Base-by-base conservation (phyloP, 371 early-diverging fungal genomes). In the Nosema granulosis region DNA sequence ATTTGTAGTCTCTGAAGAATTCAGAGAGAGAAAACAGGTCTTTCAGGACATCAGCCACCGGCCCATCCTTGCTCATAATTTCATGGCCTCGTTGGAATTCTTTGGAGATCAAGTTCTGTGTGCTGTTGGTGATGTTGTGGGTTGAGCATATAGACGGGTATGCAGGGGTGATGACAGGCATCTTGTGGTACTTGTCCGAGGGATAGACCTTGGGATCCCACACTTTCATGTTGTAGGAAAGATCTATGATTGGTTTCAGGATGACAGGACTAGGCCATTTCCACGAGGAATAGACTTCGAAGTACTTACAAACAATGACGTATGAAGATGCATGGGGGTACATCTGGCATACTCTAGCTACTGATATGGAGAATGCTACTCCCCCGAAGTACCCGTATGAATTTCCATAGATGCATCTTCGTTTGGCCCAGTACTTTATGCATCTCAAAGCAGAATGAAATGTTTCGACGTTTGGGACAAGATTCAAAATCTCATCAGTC, bases 91-190 rank as follows among this genome's bases (percentile, higher is more conserved):
- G 34, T n/a, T 31, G 3, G 66, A 96, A 90, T 87, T 96, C 96
- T 28, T 88, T 87, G 20, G 88, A 89, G 80, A 94, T 92, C 22
- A 95, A 89, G 1, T 78, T 81, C 32, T 89, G 88, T 0, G 99
- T 97, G 0, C 95, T 94, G 49, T 86, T 86, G 0, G 92, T 91
- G 11, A 99, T 94, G 80, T 97, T 99, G 86, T 96, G 97, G 0
- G 99, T 99, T 0, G 97, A 89, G 83, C 97, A 96, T 93, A 97
- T 97, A 24, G 94, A 92, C 20, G 99, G 98, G 82, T 97, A 97
- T 0, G 95, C 96, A 4, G 99, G 99, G 13, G 99, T 99, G 75
- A 99, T 97, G 63, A 99, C 92, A 0, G 98, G 98, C 97, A 99
- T 97, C 34, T 90, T 88, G 83, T 99, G 98, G 18, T 87, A 88